Evolutionary conservation across 2,329 filamentous ascomycete genomes (phyloP).

Genomic region (Fusarium sororula): DNA sequence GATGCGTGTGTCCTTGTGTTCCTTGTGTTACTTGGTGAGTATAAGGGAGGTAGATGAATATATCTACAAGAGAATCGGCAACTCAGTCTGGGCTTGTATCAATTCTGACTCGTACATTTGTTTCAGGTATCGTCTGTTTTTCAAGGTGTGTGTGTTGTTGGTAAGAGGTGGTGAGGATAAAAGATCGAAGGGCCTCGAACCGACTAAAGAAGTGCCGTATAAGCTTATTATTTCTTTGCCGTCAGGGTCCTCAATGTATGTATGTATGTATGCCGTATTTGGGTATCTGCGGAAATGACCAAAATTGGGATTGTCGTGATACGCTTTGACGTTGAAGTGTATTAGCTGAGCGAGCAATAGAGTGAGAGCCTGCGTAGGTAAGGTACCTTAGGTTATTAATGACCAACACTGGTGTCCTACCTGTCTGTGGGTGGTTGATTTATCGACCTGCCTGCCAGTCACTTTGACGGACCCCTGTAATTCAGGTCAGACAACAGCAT

Average conservation of each 20-base stretch:
- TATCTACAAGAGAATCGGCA: not conserved
- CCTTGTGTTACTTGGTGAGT: not conserved
- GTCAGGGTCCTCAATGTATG: not conserved
- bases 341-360: not conserved
- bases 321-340: slow-evolving; percentile 7
- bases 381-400: not conserved
- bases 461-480: not conserved
- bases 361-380: not conserved
- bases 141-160: not conserved
- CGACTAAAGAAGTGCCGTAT: not conserved
- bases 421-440: not conserved
- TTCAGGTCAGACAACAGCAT: not conserved
- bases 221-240: not conserved
- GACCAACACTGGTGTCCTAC: not conserved
- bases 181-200: not conserved
- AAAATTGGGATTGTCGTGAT: slow-evolving; percentile 1
- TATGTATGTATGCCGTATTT: not conserved
- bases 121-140: not conserved
- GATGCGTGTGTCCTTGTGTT: not conserved
- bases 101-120: not conserved
- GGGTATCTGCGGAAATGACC: not conserved
- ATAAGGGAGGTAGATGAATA: not conserved
- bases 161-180: not conserved
- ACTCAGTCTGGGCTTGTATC: not conserved
- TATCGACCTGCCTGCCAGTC: slow-evolving; percentile 1